A percentile compares a stretch with the other conserved stretches of the same genome.
phyloP scores from a whole-genome alignment of 1,284 basidiomycete species.

The Ceratobasidium papillatum region DNA sequence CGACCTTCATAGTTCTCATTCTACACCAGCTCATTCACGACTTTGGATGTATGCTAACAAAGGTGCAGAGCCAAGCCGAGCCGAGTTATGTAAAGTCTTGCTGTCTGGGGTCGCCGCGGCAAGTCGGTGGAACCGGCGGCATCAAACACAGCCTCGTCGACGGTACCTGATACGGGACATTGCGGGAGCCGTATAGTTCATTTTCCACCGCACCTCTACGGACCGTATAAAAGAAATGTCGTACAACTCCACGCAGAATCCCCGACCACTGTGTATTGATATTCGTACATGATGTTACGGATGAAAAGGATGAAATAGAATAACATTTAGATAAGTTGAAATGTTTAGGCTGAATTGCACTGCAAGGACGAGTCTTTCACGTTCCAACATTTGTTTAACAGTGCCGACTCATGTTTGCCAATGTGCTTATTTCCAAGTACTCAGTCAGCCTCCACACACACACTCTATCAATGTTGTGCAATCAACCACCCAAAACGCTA shows the following conservation, averaged over 20 bases:
- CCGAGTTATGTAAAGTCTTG: neutral
- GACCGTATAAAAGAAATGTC: neutral
- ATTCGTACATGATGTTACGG: no score
- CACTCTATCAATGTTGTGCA: no score
- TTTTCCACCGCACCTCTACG: neutral
- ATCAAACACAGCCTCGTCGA: neutral
- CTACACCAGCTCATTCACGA: no score
- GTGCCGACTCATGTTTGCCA: neutral
- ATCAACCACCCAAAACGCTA: no score
- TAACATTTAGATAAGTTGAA: neutral
- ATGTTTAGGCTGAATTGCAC: neutral
- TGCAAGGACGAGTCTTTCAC: neutral
- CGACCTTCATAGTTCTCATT: no score
- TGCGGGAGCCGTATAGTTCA: neutral
- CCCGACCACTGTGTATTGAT: neutral
- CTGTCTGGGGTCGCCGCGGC: neutral
- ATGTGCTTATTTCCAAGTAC: no score
- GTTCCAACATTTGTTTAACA: neutral
- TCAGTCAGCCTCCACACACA: neutral
- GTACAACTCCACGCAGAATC: neutral
- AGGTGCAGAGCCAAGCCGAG: neutral
- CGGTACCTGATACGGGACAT: neutral
- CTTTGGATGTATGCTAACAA: neutral
- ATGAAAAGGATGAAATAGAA: no score
- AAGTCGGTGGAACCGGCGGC: constrained; percentile 10